Evolutionary conservation across 2,329 filamentous ascomycete genomes (phyloP), one percentile per base, ranked within the genome.

Genomic region (Colletotrichum tabaci): DNA sequence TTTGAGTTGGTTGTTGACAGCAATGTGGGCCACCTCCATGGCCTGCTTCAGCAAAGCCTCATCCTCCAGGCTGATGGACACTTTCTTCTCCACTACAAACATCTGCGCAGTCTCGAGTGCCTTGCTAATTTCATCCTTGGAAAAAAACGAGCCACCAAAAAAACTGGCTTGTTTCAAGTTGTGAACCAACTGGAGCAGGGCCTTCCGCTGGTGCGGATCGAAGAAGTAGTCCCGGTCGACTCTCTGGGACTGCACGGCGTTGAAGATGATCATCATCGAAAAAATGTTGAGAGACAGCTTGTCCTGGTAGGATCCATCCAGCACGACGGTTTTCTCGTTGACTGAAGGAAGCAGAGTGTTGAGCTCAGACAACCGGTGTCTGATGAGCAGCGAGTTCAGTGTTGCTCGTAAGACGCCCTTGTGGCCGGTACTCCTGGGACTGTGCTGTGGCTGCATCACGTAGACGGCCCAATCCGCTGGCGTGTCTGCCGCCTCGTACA

Each of bases 211-310:
- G 15, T 88, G 90, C 0, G 89, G 88, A 76, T 98, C 93, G 76
- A 98, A 98, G 74, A 98, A 92, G 78, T 98, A 98, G 79, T 98
- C 95, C 66, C 89, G 86, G 76, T 96, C 96, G 0, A 88, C 90
- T 13, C 95, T 87, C 77, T 98, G 94, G 6, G 95, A 98, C 30
- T 95, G 95, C 0, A 98, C 91, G 0, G 94, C 91, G 78, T 98
- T 98, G 74, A 94, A 92, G 2, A 93, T 91, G 57, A 98, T 89
- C 78, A 94, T 91, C 82, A 96, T 93, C 0, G 94, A 89, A 77
- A 98, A 98, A 1, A 97, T 82, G 75, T 98, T 98, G 35, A 95
- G 86, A 0, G 92, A 94, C 12, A 98, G 80, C 77, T 91, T 94
- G 80, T 98, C 95, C 77, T 96, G 94, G 76, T 92, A 94, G 1